These are phyloP conservation scores for Orobanche coerulescens DNA, from an alignment of 257 asterid genomes.

Conservation along the genomic window DNA sequence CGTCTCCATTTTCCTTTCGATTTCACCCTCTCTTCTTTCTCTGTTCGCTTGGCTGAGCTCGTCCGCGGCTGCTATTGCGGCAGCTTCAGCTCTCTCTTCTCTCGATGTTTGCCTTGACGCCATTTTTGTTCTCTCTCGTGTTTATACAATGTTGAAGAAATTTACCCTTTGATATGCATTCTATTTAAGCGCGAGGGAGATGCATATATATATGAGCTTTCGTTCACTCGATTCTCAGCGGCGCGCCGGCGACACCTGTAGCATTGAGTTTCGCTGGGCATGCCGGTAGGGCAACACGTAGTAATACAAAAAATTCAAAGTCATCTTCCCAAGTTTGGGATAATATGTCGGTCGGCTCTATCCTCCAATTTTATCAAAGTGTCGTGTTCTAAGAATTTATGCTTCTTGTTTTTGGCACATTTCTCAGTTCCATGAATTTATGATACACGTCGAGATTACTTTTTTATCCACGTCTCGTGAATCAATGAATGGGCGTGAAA, in stretches of 20 bases:
- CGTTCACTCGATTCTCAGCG: background rate
- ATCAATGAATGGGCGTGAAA: conserved; percentile 44
- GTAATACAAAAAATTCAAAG: no score
- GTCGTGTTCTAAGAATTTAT: no score
- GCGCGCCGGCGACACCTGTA: background rate
- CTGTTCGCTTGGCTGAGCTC: conserved; percentile 45
- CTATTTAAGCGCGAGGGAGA: background rate
- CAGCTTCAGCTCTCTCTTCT: conserved; percentile 52
- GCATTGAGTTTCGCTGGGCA: no score
- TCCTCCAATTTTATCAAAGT: no score
- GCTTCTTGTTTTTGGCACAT: no score
- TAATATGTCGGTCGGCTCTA: no score
- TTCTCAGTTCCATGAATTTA: no score
- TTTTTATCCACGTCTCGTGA: conserved; percentile 32
- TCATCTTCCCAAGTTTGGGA: no score
- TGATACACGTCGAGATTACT: no score
- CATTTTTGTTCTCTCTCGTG: conserved; percentile 25
- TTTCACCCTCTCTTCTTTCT: conserved; percentile 31
- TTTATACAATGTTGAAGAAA: background rate
- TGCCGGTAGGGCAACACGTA: no score
- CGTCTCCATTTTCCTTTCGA: background rate
- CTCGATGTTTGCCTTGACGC: conserved; percentile 36
- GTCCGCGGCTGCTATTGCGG: conserved; percentile 44
- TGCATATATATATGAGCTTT: background rate
- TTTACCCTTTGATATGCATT: background rate